These are phyloP conservation scores for Apostasia shenzhenica DNA, from an alignment of 106 monocot genomes.

Conservation along the genomic window DNA sequence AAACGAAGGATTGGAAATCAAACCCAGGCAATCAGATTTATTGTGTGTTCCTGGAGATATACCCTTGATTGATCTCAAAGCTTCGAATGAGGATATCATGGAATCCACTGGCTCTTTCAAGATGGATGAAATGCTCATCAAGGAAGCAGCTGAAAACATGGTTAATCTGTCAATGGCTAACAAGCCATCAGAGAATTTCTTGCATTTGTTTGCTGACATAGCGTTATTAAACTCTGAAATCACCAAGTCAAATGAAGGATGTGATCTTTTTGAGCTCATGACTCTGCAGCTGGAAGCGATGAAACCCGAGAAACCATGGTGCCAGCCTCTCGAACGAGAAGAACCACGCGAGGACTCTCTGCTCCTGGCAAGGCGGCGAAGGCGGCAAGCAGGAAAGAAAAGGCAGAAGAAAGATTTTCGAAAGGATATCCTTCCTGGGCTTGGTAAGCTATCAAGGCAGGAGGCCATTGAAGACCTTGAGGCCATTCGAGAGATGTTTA, in stretches of 20 bases:
- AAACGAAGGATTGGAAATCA: slow-evolving; percentile 6
- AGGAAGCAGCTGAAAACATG: slow-evolving; percentile 50
- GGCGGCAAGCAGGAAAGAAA: slow-evolving; percentile 40
- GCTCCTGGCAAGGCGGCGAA: slow-evolving; percentile 27
- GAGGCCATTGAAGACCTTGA: slow-evolving; percentile 72
- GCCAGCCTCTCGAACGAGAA: slow-evolving; percentile 2
- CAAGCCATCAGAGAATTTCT: not conserved
- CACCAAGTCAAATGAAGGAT: slow-evolving; percentile 2
- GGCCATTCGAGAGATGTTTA: slow-evolving; percentile 38
- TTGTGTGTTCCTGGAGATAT: slow-evolving; percentile 1
- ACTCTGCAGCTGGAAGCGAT: slow-evolving; percentile 56
- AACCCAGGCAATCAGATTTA: not conserved
- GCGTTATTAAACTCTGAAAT: slow-evolving; percentile 17
- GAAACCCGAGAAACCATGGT: slow-evolving; percentile 34
- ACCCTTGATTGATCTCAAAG: slow-evolving; percentile 40
- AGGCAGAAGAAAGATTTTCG: slow-evolving; percentile 71
- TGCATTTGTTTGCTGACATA: slow-evolving; percentile 56
- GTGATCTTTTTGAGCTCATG: slow-evolving; percentile 63
- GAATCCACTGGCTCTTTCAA: not conserved
- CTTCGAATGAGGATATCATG: not conserved
- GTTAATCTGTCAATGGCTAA: slow-evolving; percentile 26
- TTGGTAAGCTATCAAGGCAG: slow-evolving; percentile 57
- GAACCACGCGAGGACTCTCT: slow-evolving; percentile 22
- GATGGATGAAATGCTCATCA: slow-evolving; percentile 11
- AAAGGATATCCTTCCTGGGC: slow-evolving; percentile 64